These are phyloP conservation scores for Wakefieldia striispora DNA, from an alignment of 768 basidiomycete genomes.

Conservation along the genomic window DNA sequence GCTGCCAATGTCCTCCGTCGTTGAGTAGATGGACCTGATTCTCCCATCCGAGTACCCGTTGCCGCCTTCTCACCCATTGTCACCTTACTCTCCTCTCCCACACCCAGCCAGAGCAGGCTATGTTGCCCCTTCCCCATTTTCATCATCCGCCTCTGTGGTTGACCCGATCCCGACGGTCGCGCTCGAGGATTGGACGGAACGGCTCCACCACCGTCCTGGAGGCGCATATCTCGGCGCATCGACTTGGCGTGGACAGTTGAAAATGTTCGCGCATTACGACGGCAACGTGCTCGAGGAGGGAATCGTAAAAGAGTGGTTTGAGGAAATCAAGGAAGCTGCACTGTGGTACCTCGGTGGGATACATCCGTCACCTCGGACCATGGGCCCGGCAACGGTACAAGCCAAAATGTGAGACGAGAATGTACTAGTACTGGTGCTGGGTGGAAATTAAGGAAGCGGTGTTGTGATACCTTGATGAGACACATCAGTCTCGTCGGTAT, in stretches of 20 bases:
- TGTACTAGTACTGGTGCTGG: no score
- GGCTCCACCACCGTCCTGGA: slow-evolving; percentile 42
- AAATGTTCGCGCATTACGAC: slow-evolving; percentile 39
- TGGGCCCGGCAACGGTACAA: no score
- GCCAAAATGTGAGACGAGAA: no score
- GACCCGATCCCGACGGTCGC: slow-evolving; percentile 9
- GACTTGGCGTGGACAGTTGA: slow-evolving; percentile 33
- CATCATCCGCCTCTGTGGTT: background rate
- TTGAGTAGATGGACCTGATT: slow-evolving; percentile 32
- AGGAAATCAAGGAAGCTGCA: slow-evolving; percentile 39
- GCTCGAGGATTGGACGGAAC: slow-evolving; percentile 6
- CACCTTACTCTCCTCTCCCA: slow-evolving; percentile 16
- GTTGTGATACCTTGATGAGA: no score
- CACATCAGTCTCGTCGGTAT: no score
- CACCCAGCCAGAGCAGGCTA: slow-evolving; percentile 15
- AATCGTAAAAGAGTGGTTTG: slow-evolving; percentile 45
- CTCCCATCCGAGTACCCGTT: slow-evolving; percentile 39
- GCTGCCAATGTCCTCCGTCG: no score
- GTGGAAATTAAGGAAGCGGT: no score
- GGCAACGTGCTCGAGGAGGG: slow-evolving; percentile 43
- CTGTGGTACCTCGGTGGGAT: slow-evolving; percentile 30
- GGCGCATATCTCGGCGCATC: slow-evolving; percentile 44
- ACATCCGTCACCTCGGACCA: background rate
- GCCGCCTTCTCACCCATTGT: slow-evolving; percentile 6
- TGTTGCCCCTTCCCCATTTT: background rate